A percentile compares a stretch with the other conserved stretches of the same genome.
These are phyloP conservation scores for Nannizziopsis arthrosporioides DNA, from an alignment of 2,329 filamentous ascomycete species.

Conservation along the genomic window DNA sequence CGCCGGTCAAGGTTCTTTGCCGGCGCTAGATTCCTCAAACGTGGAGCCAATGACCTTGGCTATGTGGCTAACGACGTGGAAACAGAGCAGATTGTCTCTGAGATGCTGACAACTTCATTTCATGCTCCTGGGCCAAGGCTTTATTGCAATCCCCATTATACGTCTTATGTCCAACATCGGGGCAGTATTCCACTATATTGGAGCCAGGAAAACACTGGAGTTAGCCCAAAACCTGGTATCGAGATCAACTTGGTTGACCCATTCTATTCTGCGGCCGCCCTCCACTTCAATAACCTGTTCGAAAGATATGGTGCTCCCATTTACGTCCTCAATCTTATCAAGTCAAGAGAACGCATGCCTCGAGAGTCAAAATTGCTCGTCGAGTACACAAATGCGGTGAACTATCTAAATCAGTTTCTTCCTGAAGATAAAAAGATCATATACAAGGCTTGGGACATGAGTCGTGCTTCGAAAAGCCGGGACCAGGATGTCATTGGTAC, in stretches of 20 bases:
- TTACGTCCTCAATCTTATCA: slow-evolving; percentile 84
- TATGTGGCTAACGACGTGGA: slow-evolving; percentile 98
- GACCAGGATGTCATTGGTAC: slow-evolving; percentile 92
- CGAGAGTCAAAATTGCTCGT: slow-evolving; percentile 81
- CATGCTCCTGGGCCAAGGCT: slow-evolving; percentile 77
- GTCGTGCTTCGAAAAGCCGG: slow-evolving; percentile 77
- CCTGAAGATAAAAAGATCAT: slow-evolving; percentile 74
- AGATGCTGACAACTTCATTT: slow-evolving; percentile 88
- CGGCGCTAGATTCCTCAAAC: slow-evolving; percentile 84
- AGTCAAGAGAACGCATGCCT: slow-evolving; percentile 74
- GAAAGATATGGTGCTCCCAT: slow-evolving; percentile 84
- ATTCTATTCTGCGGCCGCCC: slow-evolving; percentile 81
- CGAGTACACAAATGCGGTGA: slow-evolving; percentile 77
- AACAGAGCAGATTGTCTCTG: slow-evolving; percentile 94
- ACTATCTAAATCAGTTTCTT: slow-evolving; percentile 89
- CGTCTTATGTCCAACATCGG: slow-evolving; percentile 90
- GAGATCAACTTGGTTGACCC: slow-evolving; percentile 91
- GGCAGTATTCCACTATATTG: slow-evolving; percentile 95
- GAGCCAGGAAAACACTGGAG: slow-evolving; percentile 91
- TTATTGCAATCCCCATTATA: slow-evolving; percentile 82
- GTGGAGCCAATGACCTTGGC: slow-evolving; percentile 84
- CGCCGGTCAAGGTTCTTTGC: slow-evolving; percentile 86
- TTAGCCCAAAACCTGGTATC: slow-evolving; percentile 92
- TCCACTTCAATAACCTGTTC: slow-evolving; percentile 93
- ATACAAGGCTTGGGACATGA: slow-evolving; percentile 98